These are phyloP conservation scores for Meyerozyma athensensis DNA, from an alignment of 1,139 yeast genomes.

Conservation along the genomic window DNA sequence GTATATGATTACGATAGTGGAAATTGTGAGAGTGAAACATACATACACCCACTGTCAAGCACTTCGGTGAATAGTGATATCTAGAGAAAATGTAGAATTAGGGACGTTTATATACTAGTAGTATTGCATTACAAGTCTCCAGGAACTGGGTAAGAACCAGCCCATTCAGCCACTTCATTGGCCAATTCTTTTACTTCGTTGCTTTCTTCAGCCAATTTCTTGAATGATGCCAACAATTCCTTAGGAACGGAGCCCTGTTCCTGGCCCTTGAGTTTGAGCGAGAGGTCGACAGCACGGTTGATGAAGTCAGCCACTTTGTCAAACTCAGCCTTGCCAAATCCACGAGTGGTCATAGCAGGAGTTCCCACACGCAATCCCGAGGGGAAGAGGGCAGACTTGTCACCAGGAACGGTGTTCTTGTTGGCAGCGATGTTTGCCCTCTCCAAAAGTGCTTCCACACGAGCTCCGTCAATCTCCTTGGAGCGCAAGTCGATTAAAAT, in stretches of 20 bases:
- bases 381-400: conserved; percentile 94
- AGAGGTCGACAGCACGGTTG: conserved; percentile 71
- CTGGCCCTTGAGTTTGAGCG: conserved; percentile 53
- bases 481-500: conserved; percentile 85
- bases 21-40: not conserved
- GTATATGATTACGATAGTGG: no score
- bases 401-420: conserved; percentile 98
- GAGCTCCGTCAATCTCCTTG: conserved; percentile 93
- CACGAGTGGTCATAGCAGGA: conserved; percentile 98
- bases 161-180: conserved; percentile 64
- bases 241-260: conserved; percentile 60
- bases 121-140: conserved; percentile 47
- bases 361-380: conserved; percentile 98
- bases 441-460: conserved; percentile 93
- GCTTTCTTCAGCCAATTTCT: conserved; percentile 56
- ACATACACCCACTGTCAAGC: not conserved
- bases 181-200: conserved; percentile 55
- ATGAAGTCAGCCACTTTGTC: conserved; percentile 77
- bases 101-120: not conserved
- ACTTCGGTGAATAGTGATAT: not conserved
- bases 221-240: conserved; percentile 62
- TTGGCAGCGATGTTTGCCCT: conserved; percentile 92
- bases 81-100: no score
- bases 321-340: conserved; percentile 85
- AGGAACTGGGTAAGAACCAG: conserved; percentile 68